Percentiles rank a stretch among this genome's conserved stretches.
Conservation (phyloP, 1,139 yeast species). For the Diutina mesorugosa region DNA sequence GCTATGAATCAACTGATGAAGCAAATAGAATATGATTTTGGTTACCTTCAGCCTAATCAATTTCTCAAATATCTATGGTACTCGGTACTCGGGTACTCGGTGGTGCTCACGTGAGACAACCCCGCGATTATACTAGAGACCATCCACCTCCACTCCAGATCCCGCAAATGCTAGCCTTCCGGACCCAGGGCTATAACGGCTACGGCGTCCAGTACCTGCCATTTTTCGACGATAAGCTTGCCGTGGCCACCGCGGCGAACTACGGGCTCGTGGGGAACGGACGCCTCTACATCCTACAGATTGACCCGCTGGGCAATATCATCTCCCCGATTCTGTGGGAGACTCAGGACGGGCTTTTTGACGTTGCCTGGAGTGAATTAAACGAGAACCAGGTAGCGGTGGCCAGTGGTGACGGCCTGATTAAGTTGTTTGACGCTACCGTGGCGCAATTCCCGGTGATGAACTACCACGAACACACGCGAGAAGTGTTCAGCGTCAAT, state of each 20-base stretch:
- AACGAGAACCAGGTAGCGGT: constrained; percentile 78
- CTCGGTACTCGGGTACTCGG: no score
- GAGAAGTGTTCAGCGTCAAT: constrained; percentile 78
- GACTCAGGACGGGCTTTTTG: constrained; percentile 89
- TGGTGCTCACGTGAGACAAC: background rate
- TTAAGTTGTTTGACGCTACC: constrained; percentile 68
- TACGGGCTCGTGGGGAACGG: constrained; percentile 95
- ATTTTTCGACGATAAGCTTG: constrained; percentile 76
- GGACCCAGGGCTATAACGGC: constrained; percentile 78
- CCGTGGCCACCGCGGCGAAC: constrained; percentile 85
- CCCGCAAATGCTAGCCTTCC: constrained; percentile 48
- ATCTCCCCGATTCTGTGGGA: constrained; percentile 51
- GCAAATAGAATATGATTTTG: no score
- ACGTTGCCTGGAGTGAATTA: constrained; percentile 78
- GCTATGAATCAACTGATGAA: no score
- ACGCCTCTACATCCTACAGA: constrained; percentile 53
- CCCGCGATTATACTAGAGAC: background rate
- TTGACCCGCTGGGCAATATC: constrained; percentile 53
- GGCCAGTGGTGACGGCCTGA: constrained; percentile 85
- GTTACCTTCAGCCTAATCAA: no score
- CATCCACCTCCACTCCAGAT: background rate
- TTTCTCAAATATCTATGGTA: no score
- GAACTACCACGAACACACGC: constrained; percentile 64
- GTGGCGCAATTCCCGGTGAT: constrained; percentile 61
- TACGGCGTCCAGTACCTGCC: constrained; percentile 87